These are phyloP conservation scores for Backusella circina DNA, from an alignment of 192 early-diverging fungal species.

Conservation along the genomic window DNA sequence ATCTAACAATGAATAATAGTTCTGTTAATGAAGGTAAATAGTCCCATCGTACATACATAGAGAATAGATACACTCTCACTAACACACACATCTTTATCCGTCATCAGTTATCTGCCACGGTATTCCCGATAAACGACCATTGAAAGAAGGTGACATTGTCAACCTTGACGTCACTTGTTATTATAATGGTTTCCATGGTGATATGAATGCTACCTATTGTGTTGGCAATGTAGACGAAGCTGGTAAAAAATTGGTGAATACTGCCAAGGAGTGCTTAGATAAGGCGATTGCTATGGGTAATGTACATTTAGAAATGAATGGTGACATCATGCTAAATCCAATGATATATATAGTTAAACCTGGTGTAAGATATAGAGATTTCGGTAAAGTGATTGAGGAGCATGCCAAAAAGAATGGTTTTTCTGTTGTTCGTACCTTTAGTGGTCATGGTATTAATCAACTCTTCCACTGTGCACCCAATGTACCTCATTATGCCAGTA, in stretches of 20 bases:
- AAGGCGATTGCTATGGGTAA: slow-evolving; percentile 89
- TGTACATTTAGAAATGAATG: too few species aligned
- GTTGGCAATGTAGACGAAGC: slow-evolving; percentile 84
- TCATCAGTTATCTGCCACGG: slow-evolving; percentile 92
- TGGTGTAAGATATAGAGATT: slow-evolving; percentile 83
- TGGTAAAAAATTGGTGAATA: slow-evolving; percentile 71
- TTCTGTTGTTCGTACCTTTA: slow-evolving; percentile 87
- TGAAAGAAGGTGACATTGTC: slow-evolving; percentile 93
- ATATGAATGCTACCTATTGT: slow-evolving; percentile 89
- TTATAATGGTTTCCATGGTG: slow-evolving; percentile 90
- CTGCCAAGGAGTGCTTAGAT: slow-evolving; percentile 82
- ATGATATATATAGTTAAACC: slow-evolving; percentile 69
- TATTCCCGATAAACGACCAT: slow-evolving; percentile 89
- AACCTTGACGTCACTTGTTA: slow-evolving; percentile 92
- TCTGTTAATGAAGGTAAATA: slow-evolving; percentile 39
- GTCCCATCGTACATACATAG: background rate
- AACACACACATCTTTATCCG: too few species aligned
- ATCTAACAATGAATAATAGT: slow-evolving; percentile 13
- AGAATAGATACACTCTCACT: background rate
- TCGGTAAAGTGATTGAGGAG: slow-evolving; percentile 87
- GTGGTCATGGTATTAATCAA: slow-evolving; percentile 87
- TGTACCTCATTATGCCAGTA: slow-evolving; percentile 88
- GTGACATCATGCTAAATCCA: too few species aligned
- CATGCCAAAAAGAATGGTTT: slow-evolving; percentile 80
- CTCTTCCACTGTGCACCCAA: slow-evolving; percentile 90